Percentiles rank a stretch among this genome's conserved stretches.
Evolutionary conservation across 2,329 filamentous ascomycete species (phyloP).

Genomic region (Venturia pyrina): DNA sequence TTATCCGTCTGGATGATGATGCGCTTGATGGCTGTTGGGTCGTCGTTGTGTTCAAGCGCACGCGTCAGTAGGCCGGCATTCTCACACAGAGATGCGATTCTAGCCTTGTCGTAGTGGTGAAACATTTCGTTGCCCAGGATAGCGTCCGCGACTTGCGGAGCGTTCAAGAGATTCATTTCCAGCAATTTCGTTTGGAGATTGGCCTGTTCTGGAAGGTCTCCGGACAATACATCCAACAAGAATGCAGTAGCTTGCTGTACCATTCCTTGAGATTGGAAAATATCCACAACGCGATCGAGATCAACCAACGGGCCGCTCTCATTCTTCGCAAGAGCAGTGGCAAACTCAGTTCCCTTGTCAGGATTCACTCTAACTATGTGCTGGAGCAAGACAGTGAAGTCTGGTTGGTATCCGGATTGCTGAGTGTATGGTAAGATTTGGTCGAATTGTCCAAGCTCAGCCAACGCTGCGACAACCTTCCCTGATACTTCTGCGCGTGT

Average conservation of each 20-base stretch:
- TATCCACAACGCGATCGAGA: constrained; percentile 88
- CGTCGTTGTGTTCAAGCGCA: constrained; percentile 89
- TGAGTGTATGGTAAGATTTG: constrained; percentile 89
- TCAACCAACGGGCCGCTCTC: constrained; percentile 82
- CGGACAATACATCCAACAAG: constrained; percentile 86
- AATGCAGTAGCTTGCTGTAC: constrained; percentile 97
- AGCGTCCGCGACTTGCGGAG: constrained; percentile 93
- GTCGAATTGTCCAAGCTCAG: constrained; percentile 92
- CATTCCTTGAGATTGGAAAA: constrained; percentile 97
- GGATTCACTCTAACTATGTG: constrained; percentile 86
- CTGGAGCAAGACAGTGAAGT: constrained; percentile 84
- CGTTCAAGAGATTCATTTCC: constrained; percentile 97
- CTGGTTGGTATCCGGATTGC: constrained; percentile 80
- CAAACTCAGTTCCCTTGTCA: constrained; percentile 92
- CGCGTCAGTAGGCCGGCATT: constrained; percentile 64
- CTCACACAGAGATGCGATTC: constrained; percentile 85
- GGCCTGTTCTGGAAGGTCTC: constrained; percentile 88
- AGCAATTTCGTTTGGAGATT: constrained; percentile 87
- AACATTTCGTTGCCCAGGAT: constrained; percentile 99
- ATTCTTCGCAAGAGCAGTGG: constrained; percentile 80
- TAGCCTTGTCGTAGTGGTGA: constrained; percentile 85
- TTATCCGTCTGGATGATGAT: constrained; percentile 78
- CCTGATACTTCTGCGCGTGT: constrained; percentile 80
- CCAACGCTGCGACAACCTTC: constrained; percentile 91
- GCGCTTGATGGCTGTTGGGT: constrained; percentile 81